Base-by-base conservation (phyloP, 805 yeast species). In the Cyberlindnera galapagoensis region DNA sequence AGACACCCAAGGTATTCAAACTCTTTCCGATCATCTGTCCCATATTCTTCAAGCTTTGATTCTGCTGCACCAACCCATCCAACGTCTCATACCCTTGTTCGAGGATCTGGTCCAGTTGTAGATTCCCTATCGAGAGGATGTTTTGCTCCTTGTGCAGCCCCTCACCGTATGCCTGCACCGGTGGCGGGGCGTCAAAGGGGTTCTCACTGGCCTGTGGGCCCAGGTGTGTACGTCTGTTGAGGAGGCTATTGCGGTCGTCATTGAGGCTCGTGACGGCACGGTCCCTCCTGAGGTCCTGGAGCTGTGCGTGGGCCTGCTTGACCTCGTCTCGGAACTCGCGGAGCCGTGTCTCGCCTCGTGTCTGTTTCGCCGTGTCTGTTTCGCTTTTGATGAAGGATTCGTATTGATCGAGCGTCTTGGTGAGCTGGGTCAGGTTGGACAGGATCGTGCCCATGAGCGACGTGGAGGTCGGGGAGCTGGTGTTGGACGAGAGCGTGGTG, bases 61-160 rank as follows among this genome's bases (percentile, higher is more conserved):
- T 84, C 53, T 92, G 97, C 28, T 80, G 87, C 13, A 82, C 80
- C 15, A 92, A 64, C 51, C 88, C 95, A 31, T 83, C 94, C 43
- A 86, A 73, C 2, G 95, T 85, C 30, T 71, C 70, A 39, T 81
- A 74, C 3, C 97, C 97, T 80, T 85, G 81, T 49, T 84, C 97
- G 26, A 92, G 56, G 25, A 92, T 85, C 43, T 84, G 86, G 53
- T 92, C 98, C 39, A 92, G 62, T 52, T 85, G 95, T 34, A 76
- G 76, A 25, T 82, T 76, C 0, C 95, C 87, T 35, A 83, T 64
- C 20, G 69, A 68, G 22, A 82, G 60, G 7, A 74, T 69, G 27
- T 71, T 70, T 27, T 68, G 69, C 49, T 92, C 97, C 41, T 79
- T 74, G 40, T 69, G 63, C 35, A 84, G 58, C 0, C 94, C 94